Evolutionary conservation across 1,139 yeast genomes (phyloP), one percentile per base, ranked within the genome.

Genomic region (Arxiozyma bovina): DNA sequence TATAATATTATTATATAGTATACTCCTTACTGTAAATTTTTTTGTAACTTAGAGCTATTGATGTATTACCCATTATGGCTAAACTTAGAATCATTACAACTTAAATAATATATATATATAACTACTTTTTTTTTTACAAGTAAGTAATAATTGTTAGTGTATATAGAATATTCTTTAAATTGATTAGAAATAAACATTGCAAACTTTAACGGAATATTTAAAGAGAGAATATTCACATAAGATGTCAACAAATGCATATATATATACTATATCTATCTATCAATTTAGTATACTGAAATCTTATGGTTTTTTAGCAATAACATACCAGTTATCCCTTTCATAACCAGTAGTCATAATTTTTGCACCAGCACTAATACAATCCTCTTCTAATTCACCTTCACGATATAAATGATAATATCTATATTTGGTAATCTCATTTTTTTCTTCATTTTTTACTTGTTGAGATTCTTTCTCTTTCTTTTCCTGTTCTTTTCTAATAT

Each of bases 271-370:
- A 34, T 2, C 40, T 34, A 34, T 34, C 40, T 12, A 34, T 34
- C 40, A 44, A 20, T 48, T 25, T 25, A 42, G 23, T 17, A 11
- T 18, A 1, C 18, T 21, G 27, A 34, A 34, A 34, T 27, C 7
- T 27, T 44, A 55, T 20, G 45, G 56, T 55, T 72, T 75, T 60
- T 71, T 70, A 18, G 77, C 73, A 1, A 83, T 73, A 2, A 77
- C 85, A 88, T 96, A 93, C 98, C 99, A 93, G 66, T 93, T 93
- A 66, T 94, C 99, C 63, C 79, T 80, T 66, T 93, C 98, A 66
- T 91, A 94, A 0, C 99, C 99, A 52, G 79, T 74, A 40, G 79
- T 81, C 0, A 86, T 75, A 1, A 91, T 74, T 2, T 58, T 61
- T 1, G 84, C 89, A 1, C 94, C 94, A 0, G 96, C 96, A 23